Conservation (phyloP, 2,329 filamentous ascomycete genomes). For the Calonectria pseudoreteaudii region DNA sequence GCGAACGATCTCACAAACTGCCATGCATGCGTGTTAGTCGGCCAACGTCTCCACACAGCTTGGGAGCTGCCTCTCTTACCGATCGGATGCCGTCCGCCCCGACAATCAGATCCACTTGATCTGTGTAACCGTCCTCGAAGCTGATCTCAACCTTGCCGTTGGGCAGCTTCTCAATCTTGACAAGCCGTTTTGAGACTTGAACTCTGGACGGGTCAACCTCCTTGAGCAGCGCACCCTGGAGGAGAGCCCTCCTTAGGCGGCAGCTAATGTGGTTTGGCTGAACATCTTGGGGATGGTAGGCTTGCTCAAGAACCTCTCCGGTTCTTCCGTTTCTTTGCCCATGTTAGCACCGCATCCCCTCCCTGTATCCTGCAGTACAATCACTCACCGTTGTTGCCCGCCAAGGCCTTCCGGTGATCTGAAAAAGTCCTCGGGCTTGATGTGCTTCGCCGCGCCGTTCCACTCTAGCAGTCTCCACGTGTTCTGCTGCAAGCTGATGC, state of each 20-base stretch:
- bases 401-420: constrained; percentile 39
- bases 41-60: not conserved
- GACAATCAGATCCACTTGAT: constrained; percentile 59
- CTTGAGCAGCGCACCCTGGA: constrained; percentile 62
- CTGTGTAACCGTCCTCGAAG: constrained; percentile 58
- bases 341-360: not conserved
- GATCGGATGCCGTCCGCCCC: constrained; percentile 66
- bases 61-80: constrained; percentile 42
- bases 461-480: constrained; percentile 51
- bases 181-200: constrained; percentile 58
- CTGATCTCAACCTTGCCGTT: constrained; percentile 51
- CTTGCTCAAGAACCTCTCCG: constrained; percentile 42
- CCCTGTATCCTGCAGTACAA: rapidly evolving
- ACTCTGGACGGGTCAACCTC: constrained; percentile 58
- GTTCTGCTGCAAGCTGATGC: constrained; percentile 50
- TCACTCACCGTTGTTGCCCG: constrained; percentile 40
- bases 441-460: constrained; percentile 47
- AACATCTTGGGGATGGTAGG: constrained; percentile 34
- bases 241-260: constrained; percentile 48
- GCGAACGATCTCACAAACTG: constrained; percentile 55
- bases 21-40: not conserved
- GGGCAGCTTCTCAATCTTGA: constrained; percentile 50
- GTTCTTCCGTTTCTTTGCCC: constrained; percentile 46
- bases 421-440: constrained; percentile 46
- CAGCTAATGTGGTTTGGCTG: constrained; percentile 43